A percentile compares a stretch with the other conserved stretches of the same genome.
phyloP scores from a whole-genome alignment of 768 basidiomycete genomes.

The Cystobasidiopsis lactophilus region DNA sequence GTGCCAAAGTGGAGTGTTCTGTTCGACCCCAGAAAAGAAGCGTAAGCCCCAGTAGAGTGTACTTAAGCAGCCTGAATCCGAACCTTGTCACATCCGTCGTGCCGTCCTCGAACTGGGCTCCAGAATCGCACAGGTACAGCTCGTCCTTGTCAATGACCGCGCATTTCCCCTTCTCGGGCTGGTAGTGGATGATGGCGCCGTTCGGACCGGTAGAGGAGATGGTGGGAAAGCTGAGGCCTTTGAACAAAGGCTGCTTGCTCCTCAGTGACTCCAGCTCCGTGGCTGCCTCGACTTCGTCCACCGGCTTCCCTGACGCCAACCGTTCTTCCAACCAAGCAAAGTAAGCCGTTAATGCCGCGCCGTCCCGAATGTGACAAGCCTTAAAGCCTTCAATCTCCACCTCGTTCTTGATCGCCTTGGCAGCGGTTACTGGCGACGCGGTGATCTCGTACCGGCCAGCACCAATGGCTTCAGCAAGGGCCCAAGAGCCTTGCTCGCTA shows the following conservation, averaged over 20 bases:
- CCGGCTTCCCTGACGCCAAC: conserved; percentile 35
- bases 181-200: conserved; percentile 86
- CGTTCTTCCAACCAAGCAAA: conserved; percentile 88
- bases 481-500: conserved; percentile 54
- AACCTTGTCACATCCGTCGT: conserved; percentile 76
- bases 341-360: conserved; percentile 64
- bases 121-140: conserved; percentile 68
- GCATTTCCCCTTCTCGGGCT: conserved; percentile 49
- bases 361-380: conserved; percentile 68
- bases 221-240: conserved; percentile 70
- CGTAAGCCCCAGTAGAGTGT: conserved; percentile 43
- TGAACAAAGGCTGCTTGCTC: conserved; percentile 58
- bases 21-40: not conserved
- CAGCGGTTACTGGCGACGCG: conserved; percentile 36
- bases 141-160: conserved; percentile 38
- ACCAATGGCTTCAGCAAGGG: conserved; percentile 59
- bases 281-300: conserved; percentile 64
- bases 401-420: conserved; percentile 26
- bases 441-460: conserved; percentile 41
- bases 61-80: no score
- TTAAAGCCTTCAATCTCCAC: conserved; percentile 78
- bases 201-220: conserved; percentile 87
- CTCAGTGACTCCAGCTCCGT: conserved; percentile 50
- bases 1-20: conserved; percentile 56
- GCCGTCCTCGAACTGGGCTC: conserved; percentile 67